Conservation (phyloP, 2,329 filamentous ascomycete genomes). For the Pseudocercospora eumusae region DNA sequence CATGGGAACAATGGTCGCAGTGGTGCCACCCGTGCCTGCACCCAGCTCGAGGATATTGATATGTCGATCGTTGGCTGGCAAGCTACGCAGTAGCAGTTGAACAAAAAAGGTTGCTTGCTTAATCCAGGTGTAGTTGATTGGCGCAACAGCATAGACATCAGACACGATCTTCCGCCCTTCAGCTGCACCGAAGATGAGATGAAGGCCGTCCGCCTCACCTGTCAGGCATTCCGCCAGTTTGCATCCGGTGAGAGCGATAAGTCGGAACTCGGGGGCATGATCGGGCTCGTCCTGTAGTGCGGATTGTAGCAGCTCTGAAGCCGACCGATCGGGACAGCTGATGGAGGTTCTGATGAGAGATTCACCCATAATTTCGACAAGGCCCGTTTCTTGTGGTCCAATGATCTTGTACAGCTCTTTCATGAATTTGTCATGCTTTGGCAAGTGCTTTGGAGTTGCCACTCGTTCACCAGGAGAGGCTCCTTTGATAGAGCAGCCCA, state of each 20-base stretch:
- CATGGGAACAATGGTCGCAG: constrained; percentile 36
- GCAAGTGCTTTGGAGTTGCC: background rate
- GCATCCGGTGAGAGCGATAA: constrained; percentile 15
- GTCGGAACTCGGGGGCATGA: constrained; percentile 16
- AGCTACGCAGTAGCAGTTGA: background rate
- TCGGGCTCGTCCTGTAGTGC: constrained; percentile 15
- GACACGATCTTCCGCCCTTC: constrained; percentile 10
- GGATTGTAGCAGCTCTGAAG: constrained; percentile 3
- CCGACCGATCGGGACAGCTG: background rate
- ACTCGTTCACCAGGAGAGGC: constrained; percentile 5
- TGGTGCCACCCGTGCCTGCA: constrained; percentile 50
- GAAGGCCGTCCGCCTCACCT: constrained; percentile 9
- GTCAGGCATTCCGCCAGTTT: constrained; percentile 15
- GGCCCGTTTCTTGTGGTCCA: constrained; percentile 4
- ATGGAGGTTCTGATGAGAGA: constrained; percentile 11
- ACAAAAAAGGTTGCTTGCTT: constrained; percentile 11
- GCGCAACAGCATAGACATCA: constrained; percentile 15
- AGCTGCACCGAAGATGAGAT: constrained; percentile 14
- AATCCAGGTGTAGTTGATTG: constrained; percentile 7
- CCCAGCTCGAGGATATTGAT: constrained; percentile 47
- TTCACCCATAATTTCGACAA: constrained; percentile 6
- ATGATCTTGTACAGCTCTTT: constrained; percentile 12
- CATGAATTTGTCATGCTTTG: constrained; percentile 16
- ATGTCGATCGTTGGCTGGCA: constrained; percentile 12
- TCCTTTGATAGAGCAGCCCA: constrained; percentile 14